Evolutionary conservation across 169 alveolate species (phyloP).

Genomic region (Plasmodium malariae): DNA sequence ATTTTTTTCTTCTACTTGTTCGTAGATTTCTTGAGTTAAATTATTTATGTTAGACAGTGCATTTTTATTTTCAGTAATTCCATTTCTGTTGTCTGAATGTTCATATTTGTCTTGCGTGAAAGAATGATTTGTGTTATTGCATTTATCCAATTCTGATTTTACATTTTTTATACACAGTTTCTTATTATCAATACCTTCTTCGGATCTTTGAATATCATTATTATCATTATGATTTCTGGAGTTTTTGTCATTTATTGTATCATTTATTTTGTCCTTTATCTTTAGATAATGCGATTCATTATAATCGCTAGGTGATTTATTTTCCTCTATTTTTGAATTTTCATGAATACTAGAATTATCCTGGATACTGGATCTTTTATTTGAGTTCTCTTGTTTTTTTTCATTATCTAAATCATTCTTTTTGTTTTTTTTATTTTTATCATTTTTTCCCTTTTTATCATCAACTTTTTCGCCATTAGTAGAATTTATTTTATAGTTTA

Average conservation of each 20-base stretch:
- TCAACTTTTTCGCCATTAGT: slow-evolving; percentile 11
- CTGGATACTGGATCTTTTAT: not conserved
- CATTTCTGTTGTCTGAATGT: not conserved
- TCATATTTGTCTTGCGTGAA: not conserved
- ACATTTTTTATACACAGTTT: not conserved
- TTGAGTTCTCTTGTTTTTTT: not conserved
- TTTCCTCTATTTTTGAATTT: slow-evolving; percentile 1
- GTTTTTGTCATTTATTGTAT: not conserved
- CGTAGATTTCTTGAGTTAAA: not conserved
- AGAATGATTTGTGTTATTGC: not conserved
- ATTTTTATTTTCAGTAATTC: not conserved
- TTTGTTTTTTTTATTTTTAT: slow-evolving; percentile 17
- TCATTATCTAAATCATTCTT: slow-evolving; percentile 9
- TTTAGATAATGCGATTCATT: not conserved
- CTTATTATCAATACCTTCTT: not conserved
- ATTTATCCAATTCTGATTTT: slow-evolving; percentile 17
- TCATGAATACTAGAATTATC: not conserved
- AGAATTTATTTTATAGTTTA: slow-evolving; percentile 46
- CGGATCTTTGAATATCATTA: not conserved
- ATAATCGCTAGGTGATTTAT: not conserved
- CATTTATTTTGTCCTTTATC: slow-evolving; percentile 1
- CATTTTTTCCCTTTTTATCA: not conserved
- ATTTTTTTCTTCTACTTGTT: not conserved
- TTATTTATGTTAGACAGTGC: not conserved
- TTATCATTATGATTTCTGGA: not conserved